phyloP scores from a whole-genome alignment of 2,329 filamentous ascomycete species.

The Zymoseptoria pseudotritici region DNA sequence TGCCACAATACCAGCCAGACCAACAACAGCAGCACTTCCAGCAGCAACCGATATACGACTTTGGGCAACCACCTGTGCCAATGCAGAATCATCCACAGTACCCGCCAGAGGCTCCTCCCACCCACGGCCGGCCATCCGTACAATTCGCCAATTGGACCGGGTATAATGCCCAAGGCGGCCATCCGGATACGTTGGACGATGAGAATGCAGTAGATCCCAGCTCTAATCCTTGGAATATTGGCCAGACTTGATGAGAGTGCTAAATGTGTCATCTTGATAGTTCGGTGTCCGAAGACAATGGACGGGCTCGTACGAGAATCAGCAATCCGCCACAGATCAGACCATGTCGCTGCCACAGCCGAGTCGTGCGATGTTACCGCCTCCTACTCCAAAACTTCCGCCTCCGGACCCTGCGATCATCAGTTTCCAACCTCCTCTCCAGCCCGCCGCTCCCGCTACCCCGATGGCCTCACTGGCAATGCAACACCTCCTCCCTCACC shows the following conservation, averaged over 20 bases:
- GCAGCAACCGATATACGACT: conserved; percentile 9
- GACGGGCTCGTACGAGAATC: not conserved
- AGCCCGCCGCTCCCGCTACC: not conserved
- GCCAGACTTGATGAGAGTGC: not conserved
- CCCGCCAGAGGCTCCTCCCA: conserved; percentile 3
- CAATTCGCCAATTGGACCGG: conserved; percentile 28
- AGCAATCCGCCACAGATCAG: not conserved
- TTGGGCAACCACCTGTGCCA: conserved; percentile 5
- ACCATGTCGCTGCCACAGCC: not conserved
- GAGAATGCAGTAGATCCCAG: conserved; percentile 27
- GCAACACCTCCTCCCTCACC: not conserved
- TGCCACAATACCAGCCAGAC: conserved; percentile 11
- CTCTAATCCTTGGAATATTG: conserved; percentile 18
- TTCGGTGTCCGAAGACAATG: not conserved
- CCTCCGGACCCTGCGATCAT: not conserved
- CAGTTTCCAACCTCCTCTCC: not conserved
- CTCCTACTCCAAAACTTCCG: too few relatives aligned
- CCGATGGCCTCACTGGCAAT: not conserved
- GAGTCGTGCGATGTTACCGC: not conserved
- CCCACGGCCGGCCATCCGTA: conserved; percentile 12
- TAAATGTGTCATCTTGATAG: not conserved
- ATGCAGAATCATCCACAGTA: conserved; percentile 10
- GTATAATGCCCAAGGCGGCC: conserved; percentile 17
- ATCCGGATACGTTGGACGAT: conserved; percentile 23
- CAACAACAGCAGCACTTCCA: conserved; percentile 18